These are phyloP conservation scores for Haplosporangium sp. DNA, from an alignment of 371 early-diverging fungal species.

Conservation along the genomic window DNA sequence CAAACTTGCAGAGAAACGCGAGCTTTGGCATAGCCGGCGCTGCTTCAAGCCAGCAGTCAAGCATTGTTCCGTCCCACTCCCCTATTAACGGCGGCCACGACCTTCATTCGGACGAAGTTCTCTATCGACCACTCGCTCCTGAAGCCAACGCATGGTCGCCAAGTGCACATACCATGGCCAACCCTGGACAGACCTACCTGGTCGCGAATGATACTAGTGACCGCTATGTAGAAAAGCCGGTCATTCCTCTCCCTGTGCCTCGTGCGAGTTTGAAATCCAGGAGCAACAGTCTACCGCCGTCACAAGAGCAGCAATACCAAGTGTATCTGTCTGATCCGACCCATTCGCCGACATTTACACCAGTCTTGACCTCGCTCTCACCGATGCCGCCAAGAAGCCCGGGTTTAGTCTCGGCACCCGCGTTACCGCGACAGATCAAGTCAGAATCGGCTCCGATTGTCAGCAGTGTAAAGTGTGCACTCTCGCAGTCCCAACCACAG, in stretches of 20 bases:
- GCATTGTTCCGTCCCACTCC: slow-evolving; percentile 7
- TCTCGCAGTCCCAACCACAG: not conserved
- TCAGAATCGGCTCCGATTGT: slow-evolving; percentile 18
- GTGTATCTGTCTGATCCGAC: slow-evolving; percentile 11
- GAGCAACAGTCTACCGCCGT: not conserved
- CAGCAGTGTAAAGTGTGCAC: not conserved
- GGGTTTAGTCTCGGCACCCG: not conserved
- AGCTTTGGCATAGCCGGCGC: not conserved
- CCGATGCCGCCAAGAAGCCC: slow-evolving; percentile 35
- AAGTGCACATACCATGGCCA: slow-evolving; percentile 3
- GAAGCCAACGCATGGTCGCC: slow-evolving; percentile 16
- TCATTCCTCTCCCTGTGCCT: slow-evolving; percentile 38
- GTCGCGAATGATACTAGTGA: slow-evolving; percentile 32
- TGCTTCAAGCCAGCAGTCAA: not conserved
- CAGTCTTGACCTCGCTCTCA: slow-evolving; percentile 19
- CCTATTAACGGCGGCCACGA: slow-evolving; percentile 10
- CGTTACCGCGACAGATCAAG: slow-evolving; percentile 8
- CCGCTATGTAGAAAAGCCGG: slow-evolving; percentile 42
- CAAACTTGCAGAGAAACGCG: slow-evolving; percentile 5
- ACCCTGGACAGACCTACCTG: slow-evolving; percentile 21
- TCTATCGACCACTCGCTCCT: slow-evolving; percentile 24
- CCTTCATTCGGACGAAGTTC: slow-evolving; percentile 30
- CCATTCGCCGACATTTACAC: slow-evolving; percentile 16
- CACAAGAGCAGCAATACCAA: slow-evolving; percentile 7
- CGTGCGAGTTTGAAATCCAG: slow-evolving; percentile 24